Evolutionary conservation across 495 filamentous ascomycete species (phyloP).

Genomic region (Penicillium manginii): DNA sequence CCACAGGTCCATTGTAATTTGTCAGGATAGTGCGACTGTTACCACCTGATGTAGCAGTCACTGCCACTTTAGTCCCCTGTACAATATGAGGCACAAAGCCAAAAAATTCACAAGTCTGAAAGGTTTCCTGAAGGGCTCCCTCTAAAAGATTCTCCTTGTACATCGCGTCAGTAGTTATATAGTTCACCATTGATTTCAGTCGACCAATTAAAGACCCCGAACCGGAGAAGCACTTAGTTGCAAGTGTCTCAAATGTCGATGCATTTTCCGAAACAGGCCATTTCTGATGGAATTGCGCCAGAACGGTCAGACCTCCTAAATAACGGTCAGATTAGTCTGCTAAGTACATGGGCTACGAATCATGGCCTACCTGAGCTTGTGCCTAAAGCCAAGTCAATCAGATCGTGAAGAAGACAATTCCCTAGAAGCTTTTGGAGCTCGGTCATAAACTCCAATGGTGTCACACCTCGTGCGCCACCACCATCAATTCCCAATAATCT

Average conservation of each 20-base stretch:
- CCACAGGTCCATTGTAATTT: conserved; percentile 35
- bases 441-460: conserved; percentile 32
- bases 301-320: conserved; percentile 30
- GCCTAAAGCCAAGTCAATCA: conserved; percentile 34
- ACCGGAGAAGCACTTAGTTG: conserved; percentile 23
- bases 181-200: conserved; percentile 11
- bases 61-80: conserved; percentile 15
- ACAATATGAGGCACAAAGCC: conserved; percentile 10
- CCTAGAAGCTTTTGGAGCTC: conserved; percentile 28
- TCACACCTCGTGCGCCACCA: conserved; percentile 32
- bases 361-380: conserved; percentile 26
- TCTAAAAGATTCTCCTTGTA: conserved; percentile 6
- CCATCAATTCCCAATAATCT: conserved; percentile 36
- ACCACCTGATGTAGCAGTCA: conserved; percentile 30
- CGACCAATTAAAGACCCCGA: conserved; percentile 7
- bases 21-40: conserved; percentile 30
- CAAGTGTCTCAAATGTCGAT: conserved; percentile 27
- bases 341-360: too few relatives aligned
- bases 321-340: neutral
- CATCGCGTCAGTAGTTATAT: conserved; percentile 8
- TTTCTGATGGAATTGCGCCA: conserved; percentile 29
- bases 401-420: conserved; percentile 24
- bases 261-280: conserved; percentile 24
- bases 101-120: conserved; percentile 10
- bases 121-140: conserved; percentile 7